These are phyloP conservation scores for Volutella citrinella DNA, from an alignment of 2,329 filamentous ascomycete genomes.

Conservation along the genomic window DNA sequence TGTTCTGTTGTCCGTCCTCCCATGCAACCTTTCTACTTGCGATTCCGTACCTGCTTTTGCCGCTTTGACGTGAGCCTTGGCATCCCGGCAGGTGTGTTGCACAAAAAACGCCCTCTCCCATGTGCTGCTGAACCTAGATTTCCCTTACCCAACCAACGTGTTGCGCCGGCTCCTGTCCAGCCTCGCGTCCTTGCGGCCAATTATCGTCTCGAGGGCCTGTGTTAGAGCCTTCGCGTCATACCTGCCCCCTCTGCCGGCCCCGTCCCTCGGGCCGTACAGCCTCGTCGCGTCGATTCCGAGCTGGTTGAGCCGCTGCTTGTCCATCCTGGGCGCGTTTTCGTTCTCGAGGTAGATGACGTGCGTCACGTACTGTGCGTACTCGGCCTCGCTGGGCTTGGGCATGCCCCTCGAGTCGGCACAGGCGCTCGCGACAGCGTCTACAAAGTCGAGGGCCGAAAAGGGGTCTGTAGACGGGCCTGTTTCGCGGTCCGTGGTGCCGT, in stretches of 20 bases:
- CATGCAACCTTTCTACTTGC: no score
- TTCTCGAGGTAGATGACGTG: conserved; percentile 80
- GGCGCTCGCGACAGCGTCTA: conserved; percentile 74
- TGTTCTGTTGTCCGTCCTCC: background rate
- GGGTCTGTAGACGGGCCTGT: conserved; percentile 67
- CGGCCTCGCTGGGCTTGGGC: conserved; percentile 33
- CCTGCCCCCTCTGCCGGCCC: conserved; percentile 42
- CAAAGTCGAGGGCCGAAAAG: conserved; percentile 76
- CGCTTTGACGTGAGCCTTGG: no score
- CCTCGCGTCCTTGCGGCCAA: conserved; percentile 53
- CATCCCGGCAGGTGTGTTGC: no score
- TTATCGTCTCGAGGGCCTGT: conserved; percentile 73
- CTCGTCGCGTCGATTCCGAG: conserved; percentile 76
- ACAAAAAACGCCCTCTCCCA: background rate
- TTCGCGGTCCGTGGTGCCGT: conserved; percentile 81
- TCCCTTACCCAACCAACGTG: conserved; percentile 34
- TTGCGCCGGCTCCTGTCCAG: conserved; percentile 42
- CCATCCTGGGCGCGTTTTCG: conserved; percentile 65
- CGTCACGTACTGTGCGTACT: conserved; percentile 70
- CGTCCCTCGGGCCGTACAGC: conserved; percentile 66
- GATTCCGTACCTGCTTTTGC: no score
- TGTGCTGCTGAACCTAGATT: background rate
- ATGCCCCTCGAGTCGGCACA: conserved; percentile 64
- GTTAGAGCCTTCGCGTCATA: conserved; percentile 76
- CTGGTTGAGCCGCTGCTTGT: conserved; percentile 58